Base-by-base conservation (phyloP, 1,284 basidiomycete species). In the Anthracocystis panici-leucophaei region DNA sequence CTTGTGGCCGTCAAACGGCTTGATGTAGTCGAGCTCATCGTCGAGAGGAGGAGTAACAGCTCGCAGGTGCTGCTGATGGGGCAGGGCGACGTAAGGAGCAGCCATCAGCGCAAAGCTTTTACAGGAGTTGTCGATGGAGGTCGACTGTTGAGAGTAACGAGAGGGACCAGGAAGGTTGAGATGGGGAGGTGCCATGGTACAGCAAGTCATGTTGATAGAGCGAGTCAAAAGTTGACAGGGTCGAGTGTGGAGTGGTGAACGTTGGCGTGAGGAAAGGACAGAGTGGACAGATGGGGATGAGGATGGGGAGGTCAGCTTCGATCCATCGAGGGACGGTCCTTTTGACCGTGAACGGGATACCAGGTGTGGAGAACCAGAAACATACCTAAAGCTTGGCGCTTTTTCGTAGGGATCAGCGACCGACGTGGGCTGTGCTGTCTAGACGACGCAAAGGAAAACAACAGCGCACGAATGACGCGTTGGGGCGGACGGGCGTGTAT, bases 11-110 rank as follows among this genome's bases (percentile, higher is more conserved):
- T 67, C 65, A 20, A 67, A 40, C 27, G 74, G 74, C 65, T 77
- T 77, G 64, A 77, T 61, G 40, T 33, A 46, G 46, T 77, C 68
- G 64, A 50, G 51, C 53, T 67, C 73, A 64, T 71, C 71, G 48
- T 75, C 66, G 46, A 77, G 75, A 46, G 75, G 75, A 50, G 75
- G 75, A 2, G 75, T 74, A 45, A 63, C 65, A 23, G 63, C 70
- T 58, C 71, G 68, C 45, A 68, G 33, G 56, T 67, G 66, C 68
- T 75, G 71, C 68, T 69, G 71, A 45, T 70, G 68, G 41, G 75
- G 60, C 60, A 75, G 56, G 29, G 75, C 60, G 27, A 62, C 21
- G 59, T 65, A 65, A 18, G 74, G 69, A 49, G 57, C 69, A 57
- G 68, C 69, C 74, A 76, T 76, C 58, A 69, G 58, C 58, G 60